Conservation (phyloP, 352 stramenopile genomes). For the Elongisporangium anandrum region DNA sequence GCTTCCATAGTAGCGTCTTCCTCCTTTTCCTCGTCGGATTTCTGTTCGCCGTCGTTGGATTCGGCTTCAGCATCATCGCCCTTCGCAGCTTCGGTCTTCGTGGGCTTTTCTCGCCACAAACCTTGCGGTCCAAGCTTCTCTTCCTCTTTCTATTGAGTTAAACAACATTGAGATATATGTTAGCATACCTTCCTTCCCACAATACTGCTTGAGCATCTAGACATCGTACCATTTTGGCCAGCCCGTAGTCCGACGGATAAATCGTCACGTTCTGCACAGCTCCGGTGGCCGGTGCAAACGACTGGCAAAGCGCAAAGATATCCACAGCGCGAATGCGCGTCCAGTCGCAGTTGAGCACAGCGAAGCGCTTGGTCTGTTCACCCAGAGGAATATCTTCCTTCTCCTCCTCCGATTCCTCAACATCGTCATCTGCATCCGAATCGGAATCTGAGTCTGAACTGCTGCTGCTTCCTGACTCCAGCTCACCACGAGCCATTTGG, state of each 20-base stretch:
- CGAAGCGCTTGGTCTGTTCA: constrained; percentile 87
- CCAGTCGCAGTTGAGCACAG: constrained; percentile 97
- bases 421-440: constrained; percentile 38
- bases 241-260: constrained; percentile 95
- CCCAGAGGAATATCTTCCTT: constrained; percentile 78
- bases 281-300: constrained; percentile 90
- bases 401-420: constrained; percentile 34
- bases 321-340: constrained; percentile 93
- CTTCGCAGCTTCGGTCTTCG: constrained; percentile 17
- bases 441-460: constrained; percentile 42
- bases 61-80: constrained; percentile 14
- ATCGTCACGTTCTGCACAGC: constrained; percentile 91
- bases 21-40: constrained; percentile 13
- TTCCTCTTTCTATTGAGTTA: constrained; percentile 63
- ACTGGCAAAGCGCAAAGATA: constrained; percentile 93
- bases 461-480: constrained; percentile 42
- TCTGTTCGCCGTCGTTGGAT: constrained; percentile 6
- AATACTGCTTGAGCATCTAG: neutral
- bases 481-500: constrained; percentile 78
- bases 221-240: constrained; percentile 86
- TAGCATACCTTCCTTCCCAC: neutral
- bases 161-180: neutral
- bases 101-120: constrained; percentile 52
- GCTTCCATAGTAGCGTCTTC: constrained; percentile 12
- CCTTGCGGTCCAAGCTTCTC: constrained; percentile 62